Percentiles rank a stretch among this genome's conserved stretches.
These are phyloP conservation scores for Fraxinus latifolia DNA, from an alignment of 305 asterid species.

Conservation along the genomic window DNA sequence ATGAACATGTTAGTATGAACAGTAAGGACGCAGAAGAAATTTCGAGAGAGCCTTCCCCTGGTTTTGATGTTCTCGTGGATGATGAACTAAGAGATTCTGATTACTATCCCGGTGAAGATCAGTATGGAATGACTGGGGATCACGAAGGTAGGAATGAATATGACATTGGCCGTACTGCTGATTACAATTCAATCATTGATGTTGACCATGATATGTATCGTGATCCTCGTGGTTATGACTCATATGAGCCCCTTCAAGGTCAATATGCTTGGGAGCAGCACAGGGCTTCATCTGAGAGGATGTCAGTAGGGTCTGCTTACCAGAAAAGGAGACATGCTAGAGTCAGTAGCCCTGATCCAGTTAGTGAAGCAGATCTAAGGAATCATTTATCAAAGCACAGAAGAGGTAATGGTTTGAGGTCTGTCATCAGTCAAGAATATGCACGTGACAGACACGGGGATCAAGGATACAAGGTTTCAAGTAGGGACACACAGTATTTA, in stretches of 20 bases:
- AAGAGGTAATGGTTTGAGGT: conserved; percentile 67
- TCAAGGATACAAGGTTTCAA: conserved; percentile 37
- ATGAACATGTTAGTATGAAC: conserved; percentile 46
- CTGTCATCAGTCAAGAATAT: conserved; percentile 62
- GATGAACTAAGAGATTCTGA: conserved; percentile 68
- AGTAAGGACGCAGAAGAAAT: conserved; percentile 60
- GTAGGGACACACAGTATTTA: conserved; percentile 35
- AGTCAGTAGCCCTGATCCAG: conserved; percentile 41
- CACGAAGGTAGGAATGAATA: conserved; percentile 48
- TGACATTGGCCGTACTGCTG: conserved; percentile 41
- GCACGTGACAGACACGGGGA: conserved; percentile 46
- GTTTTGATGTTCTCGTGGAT: conserved; percentile 89
- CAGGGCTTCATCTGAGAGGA: conserved; percentile 51
- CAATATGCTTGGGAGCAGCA: conserved; percentile 55
- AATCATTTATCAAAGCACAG: conserved; percentile 61
- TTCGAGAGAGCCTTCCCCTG: conserved; percentile 92
- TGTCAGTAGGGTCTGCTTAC: conserved; percentile 37
- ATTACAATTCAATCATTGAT: conserved; percentile 44
- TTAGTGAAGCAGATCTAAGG: conserved; percentile 59
- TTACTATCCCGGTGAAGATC: conserved; percentile 64
- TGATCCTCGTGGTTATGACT: conserved; percentile 44
- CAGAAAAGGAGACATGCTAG: conserved; percentile 51
- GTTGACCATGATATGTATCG: conserved; percentile 49
- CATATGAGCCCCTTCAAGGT: conserved; percentile 41
- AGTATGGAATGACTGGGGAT: conserved; percentile 53